These are phyloP conservation scores for Aureobasidium zeae DNA, from an alignment of 2,329 filamentous ascomycete genomes.

Conservation along the genomic window DNA sequence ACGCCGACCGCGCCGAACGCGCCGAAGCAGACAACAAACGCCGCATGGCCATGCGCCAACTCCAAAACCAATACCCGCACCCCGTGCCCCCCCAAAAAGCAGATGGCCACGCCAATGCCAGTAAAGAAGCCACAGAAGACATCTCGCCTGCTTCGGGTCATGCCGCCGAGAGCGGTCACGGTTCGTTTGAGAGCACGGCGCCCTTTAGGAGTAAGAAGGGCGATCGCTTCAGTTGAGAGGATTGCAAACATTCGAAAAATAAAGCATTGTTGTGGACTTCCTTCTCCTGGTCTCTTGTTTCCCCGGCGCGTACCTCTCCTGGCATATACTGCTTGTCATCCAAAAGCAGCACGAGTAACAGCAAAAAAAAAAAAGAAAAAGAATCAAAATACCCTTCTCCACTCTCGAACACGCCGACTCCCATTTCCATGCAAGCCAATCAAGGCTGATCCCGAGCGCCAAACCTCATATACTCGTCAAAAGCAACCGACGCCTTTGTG, in stretches of 20 bases:
- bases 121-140: constrained; percentile 63
- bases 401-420: background rate
- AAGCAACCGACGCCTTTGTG: background rate
- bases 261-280: constrained; percentile 1
- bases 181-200: constrained; percentile 72
- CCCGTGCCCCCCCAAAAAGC: constrained; percentile 10
- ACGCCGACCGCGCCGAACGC: constrained; percentile 70
- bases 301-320: no score
- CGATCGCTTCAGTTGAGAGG: constrained; percentile 62
- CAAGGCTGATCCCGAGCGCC: background rate
- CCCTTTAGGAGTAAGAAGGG: constrained; percentile 74
- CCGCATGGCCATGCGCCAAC: constrained; percentile 20
- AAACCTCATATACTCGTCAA: constrained; percentile 3
- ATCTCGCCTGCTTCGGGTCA: constrained; percentile 77
- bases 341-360: constrained; percentile 3
- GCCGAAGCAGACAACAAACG: constrained; percentile 61
- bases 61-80: constrained; percentile 15
- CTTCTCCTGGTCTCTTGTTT: no score
- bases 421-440: constrained; percentile 1
- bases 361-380: background rate
- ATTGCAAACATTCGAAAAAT: background rate
- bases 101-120: constrained; percentile 47
- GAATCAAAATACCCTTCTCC: constrained; percentile 7
- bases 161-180: constrained; percentile 64
- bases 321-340: background rate